Conservation (phyloP, 208 protist genomes). For the Pavlovales sp. region DNA sequence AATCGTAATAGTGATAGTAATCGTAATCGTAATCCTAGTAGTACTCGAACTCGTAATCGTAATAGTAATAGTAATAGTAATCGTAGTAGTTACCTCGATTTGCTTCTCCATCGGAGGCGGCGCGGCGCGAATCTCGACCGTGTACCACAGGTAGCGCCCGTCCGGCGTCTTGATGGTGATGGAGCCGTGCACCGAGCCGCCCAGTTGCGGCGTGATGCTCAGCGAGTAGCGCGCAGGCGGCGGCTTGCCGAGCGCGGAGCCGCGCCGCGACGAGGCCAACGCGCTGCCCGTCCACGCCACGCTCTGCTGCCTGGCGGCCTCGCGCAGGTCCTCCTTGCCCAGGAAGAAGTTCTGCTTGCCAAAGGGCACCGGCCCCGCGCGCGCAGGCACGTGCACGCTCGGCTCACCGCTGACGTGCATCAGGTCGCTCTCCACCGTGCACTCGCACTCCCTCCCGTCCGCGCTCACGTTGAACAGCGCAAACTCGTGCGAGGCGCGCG, state of each 20-base stretch:
- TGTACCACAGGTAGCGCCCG: slow-evolving; percentile 81
- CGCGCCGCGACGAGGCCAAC: no score
- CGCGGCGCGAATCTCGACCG: slow-evolving; percentile 71
- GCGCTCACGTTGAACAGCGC: slow-evolving; percentile 34
- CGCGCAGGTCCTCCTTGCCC: neutral
- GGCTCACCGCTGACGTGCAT: slow-evolving; percentile 70
- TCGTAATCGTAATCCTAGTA: no score
- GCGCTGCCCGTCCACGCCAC: slow-evolving; percentile 62
- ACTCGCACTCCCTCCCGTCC: slow-evolving; percentile 46
- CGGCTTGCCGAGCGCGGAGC: neutral
- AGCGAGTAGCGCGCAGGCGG: slow-evolving; percentile 64
- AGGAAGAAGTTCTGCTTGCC: neutral
- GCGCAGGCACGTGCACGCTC: slow-evolving; percentile 1
- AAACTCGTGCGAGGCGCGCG: slow-evolving; percentile 37
- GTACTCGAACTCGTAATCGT: no score
- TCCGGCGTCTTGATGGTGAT: slow-evolving; percentile 73
- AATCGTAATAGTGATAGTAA: no score
- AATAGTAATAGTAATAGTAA: no score
- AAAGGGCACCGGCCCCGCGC: neutral
- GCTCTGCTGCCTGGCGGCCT: neutral
- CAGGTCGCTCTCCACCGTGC: slow-evolving; percentile 77
- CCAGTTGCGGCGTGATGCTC: slow-evolving; percentile 69
- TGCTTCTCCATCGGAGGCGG: slow-evolving; percentile 77
- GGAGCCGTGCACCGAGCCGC: slow-evolving; percentile 74
- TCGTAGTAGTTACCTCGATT: no score